Percentiles rank a stretch among this genome's conserved stretches.
phyloP scores from a whole-genome alignment of 345 rosid species.

The Triadica sebifera region DNA sequence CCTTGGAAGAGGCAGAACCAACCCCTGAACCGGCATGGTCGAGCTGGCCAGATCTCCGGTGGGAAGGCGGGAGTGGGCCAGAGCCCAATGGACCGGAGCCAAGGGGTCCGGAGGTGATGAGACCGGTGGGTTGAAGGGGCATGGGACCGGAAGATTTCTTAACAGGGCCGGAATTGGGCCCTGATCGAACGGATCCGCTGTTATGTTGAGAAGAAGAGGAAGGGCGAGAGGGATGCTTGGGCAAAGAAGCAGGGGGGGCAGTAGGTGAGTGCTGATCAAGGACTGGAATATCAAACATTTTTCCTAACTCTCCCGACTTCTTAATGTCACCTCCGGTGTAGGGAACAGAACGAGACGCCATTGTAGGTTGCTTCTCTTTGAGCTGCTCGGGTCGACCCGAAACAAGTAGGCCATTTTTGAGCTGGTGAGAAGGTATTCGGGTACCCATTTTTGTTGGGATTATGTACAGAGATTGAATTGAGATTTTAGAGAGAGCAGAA shows the following conservation, averaged over 20 bases:
- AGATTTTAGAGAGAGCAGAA: too few relatives aligned
- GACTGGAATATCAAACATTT: conserved; percentile 85
- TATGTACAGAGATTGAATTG: too few relatives aligned
- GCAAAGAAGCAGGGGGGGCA: conserved; percentile 27
- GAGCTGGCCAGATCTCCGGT: conserved; percentile 72
- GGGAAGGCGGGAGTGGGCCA: conserved; percentile 22
- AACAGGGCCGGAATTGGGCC: conserved; percentile 65
- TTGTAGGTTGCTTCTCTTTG: conserved; percentile 73
- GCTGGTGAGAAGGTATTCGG: conserved; percentile 85
- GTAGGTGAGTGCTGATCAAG: conserved; percentile 36
- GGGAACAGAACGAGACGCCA: conserved; percentile 75
- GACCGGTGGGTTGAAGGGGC: conserved; percentile 79
- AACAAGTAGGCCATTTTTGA: conserved; percentile 72
- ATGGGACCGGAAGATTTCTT: conserved; percentile 76
- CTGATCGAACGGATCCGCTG: conserved; percentile 82
- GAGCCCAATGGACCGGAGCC: conserved; percentile 34
- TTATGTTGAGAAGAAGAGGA: conserved; percentile 70
- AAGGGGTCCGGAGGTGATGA: conserved; percentile 77
- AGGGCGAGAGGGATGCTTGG: conserved; percentile 49
- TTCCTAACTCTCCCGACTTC: conserved; percentile 91
- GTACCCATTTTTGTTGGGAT: conserved; percentile 47
- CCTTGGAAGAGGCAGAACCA: conserved; percentile 41
- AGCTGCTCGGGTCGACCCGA: conserved; percentile 68
- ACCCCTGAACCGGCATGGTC: conserved; percentile 32
- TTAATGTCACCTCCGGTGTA: conserved; percentile 93